These are phyloP conservation scores for Cichorium intybus DNA, from an alignment of 140 eudicot genomes.

Conservation along the genomic window DNA sequence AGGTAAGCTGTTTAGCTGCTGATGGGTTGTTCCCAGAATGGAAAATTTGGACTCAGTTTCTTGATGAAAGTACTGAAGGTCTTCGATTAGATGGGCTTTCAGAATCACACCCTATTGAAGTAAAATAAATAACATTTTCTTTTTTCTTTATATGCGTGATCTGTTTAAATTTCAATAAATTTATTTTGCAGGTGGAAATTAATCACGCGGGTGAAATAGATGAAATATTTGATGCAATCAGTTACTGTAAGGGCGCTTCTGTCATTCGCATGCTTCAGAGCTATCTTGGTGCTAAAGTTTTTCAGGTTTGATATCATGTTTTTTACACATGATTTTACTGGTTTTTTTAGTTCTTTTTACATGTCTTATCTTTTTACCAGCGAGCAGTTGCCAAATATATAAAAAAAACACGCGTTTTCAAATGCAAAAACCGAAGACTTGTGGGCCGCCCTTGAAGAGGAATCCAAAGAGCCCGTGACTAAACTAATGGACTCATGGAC, in stretches of 20 bases:
- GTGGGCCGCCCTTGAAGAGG: slow-evolving; percentile 93
- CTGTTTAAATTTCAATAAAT: background rate
- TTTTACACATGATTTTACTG: background rate
- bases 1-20: slow-evolving; percentile 92
- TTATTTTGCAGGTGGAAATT: slow-evolving; percentile 69
- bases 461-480: slow-evolving; percentile 89
- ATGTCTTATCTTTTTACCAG: slow-evolving; percentile 31
- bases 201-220: slow-evolving; percentile 91
- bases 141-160: background rate
- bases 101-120: slow-evolving; percentile 99
- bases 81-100: slow-evolving; percentile 95
- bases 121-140: slow-evolving; percentile 17
- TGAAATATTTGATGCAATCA: slow-evolving; percentile 97
- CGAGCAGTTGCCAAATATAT: slow-evolving; percentile 90
- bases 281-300: slow-evolving; percentile 83
- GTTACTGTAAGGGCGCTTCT: slow-evolving; percentile 92
- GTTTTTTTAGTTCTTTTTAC: background rate
- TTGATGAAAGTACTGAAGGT: slow-evolving; percentile 86
- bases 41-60: slow-evolving; percentile 99
- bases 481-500: slow-evolving; percentile 95
- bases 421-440: slow-evolving; percentile 98
- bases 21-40: slow-evolving; percentile 95
- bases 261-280: slow-evolving; percentile 96
- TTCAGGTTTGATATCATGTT: slow-evolving; percentile 59
- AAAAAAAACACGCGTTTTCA: slow-evolving; percentile 75